These are phyloP conservation scores for Rhytidhysteron rufulum DNA, from an alignment of 2,329 filamentous ascomycete species.

Conservation along the genomic window DNA sequence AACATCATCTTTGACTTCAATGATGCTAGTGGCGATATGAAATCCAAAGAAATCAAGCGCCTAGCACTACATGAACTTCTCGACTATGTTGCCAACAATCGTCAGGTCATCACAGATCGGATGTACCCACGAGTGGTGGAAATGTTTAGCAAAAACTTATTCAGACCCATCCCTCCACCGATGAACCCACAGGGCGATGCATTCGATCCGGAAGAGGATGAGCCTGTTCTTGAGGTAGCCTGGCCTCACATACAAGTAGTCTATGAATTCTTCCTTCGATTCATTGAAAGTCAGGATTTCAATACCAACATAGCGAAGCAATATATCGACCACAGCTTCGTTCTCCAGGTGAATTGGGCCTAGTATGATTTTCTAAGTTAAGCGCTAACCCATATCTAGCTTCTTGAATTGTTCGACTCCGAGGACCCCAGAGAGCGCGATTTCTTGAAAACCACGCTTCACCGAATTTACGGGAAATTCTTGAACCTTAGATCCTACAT, in stretches of 20 bases:
- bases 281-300: slow-evolving; percentile 99
- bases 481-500: slow-evolving; percentile 97
- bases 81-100: slow-evolving; percentile 97
- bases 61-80: slow-evolving; percentile 91
- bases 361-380: not conserved
- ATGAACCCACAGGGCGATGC: slow-evolving; percentile 98
- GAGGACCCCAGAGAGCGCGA: slow-evolving; percentile 95
- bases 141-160: slow-evolving; percentile 99
- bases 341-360: slow-evolving; percentile 61
- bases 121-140: slow-evolving; percentile 99
- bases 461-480: slow-evolving; percentile 98
- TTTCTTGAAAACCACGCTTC: slow-evolving; percentile 95
- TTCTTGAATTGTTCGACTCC: slow-evolving; percentile 97
- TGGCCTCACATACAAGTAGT: slow-evolving; percentile 99
- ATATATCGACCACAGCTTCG: slow-evolving; percentile 97
- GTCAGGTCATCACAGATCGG: slow-evolving; percentile 95
- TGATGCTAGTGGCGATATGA: slow-evolving; percentile 96
- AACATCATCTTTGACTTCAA: slow-evolving; percentile 99
- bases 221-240: slow-evolving; percentile 94
- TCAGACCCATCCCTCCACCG: slow-evolving; percentile 92
- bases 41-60: slow-evolving; percentile 99
- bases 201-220: slow-evolving; percentile 97
- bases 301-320: slow-evolving; percentile 99
- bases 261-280: slow-evolving; percentile 97
- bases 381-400: slow-evolving; percentile 42